phyloP scores from a whole-genome alignment of 1,284 basidiomycete genomes.

The Anthracocystis panici-leucophaei region DNA sequence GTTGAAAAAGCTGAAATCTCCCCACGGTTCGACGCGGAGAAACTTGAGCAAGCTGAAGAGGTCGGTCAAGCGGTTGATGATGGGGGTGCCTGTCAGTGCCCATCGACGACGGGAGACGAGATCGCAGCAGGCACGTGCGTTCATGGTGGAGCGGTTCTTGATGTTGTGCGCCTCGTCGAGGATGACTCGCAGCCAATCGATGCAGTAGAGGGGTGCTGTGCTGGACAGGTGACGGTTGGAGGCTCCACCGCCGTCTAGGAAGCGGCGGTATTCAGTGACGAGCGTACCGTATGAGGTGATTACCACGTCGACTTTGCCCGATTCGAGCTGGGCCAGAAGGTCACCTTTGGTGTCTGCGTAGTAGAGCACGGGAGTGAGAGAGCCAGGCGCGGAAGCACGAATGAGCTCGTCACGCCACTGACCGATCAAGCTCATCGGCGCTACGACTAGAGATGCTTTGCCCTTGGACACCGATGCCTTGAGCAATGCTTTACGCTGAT shows the following conservation, averaged over 20 bases:
- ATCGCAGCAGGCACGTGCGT: slow-evolving; percentile 89
- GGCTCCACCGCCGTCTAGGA: slow-evolving; percentile 45
- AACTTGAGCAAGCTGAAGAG: slow-evolving; percentile 77
- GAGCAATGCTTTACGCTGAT: slow-evolving; percentile 33
- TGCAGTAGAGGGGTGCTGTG: slow-evolving; percentile 56
- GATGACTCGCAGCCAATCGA: slow-evolving; percentile 66
- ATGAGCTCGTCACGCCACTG: slow-evolving; percentile 93
- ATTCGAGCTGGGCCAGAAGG: slow-evolving; percentile 76
- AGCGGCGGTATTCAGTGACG: slow-evolving; percentile 60
- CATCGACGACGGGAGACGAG: slow-evolving; percentile 84
- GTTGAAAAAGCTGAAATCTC: slow-evolving; percentile 68
- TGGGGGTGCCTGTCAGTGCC: slow-evolving; percentile 95
- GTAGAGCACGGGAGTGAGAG: slow-evolving; percentile 74
- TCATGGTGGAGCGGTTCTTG: slow-evolving; percentile 89
- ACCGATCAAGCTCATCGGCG: slow-evolving; percentile 87
- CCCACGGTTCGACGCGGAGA: slow-evolving; percentile 88
- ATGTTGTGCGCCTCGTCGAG: slow-evolving; percentile 93
- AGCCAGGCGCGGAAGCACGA: slow-evolving; percentile 75
- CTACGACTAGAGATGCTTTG: slow-evolving; percentile 84
- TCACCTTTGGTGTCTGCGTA: slow-evolving; percentile 84
- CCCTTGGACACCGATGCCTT: slow-evolving; percentile 45
- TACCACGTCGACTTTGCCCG: slow-evolving; percentile 76
- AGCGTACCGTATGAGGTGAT: slow-evolving; percentile 85
- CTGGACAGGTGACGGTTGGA: slow-evolving; percentile 31
- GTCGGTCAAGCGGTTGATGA: slow-evolving; percentile 91